These are phyloP conservation scores for Camelina hispida DNA, from an alignment of 345 rosid genomes.

Conservation along the genomic window DNA sequence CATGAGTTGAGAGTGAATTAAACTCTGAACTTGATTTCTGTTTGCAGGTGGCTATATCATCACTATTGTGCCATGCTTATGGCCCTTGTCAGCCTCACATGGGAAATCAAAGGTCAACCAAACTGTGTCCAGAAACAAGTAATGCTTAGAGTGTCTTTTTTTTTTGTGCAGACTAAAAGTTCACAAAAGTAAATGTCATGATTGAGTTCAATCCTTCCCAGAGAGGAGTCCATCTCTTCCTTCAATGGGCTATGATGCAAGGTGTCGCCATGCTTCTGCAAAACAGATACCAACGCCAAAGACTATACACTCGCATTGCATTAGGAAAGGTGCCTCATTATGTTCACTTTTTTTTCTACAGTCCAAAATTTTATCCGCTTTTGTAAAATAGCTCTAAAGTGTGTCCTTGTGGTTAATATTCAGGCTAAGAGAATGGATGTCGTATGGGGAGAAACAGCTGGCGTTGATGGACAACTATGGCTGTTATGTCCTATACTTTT, in stretches of 20 bases:
- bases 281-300: conserved; percentile 98
- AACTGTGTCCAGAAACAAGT: conserved; percentile 97
- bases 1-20: conserved; percentile 14
- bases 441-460: conserved; percentile 99
- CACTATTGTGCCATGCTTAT: conserved; percentile 95
- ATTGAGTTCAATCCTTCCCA: conserved; percentile 46
- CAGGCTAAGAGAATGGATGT: conserved; percentile 99
- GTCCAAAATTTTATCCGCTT: background rate
- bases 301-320: conserved; percentile 98
- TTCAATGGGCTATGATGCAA: conserved; percentile 99
- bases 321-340: conserved; percentile 76
- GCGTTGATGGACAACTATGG: conserved; percentile 96
- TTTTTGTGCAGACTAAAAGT: conserved; percentile 14
- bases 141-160: conserved; percentile 33
- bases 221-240: conserved; percentile 98
- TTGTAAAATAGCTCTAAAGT: conserved; percentile 2
- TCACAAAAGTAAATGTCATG: conserved; percentile 26
- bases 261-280: conserved; percentile 99
- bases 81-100: conserved; percentile 99
- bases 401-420: background rate
- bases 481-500: conserved; percentile 92
- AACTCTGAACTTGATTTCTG: conserved; percentile 29
- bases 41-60: conserved; percentile 97
- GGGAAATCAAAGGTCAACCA: conserved; percentile 99
- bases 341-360: conserved; percentile 16